Evolutionary conservation across 495 filamentous ascomycete species (phyloP).

Genomic region (Neurospora sp.): DNA sequence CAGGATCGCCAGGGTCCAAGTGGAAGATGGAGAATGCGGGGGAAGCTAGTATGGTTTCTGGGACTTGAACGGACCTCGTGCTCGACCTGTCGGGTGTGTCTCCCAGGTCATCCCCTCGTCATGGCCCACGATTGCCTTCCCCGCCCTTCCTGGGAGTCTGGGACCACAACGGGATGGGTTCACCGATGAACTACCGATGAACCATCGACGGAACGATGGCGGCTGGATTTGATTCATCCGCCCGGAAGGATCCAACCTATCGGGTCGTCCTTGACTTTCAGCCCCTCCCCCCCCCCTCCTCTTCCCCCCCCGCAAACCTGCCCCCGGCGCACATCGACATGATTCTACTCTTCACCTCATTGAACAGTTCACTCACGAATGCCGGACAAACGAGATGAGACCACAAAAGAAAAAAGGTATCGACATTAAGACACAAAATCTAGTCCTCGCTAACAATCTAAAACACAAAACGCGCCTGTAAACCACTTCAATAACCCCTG

Average conservation of each 20-base stretch:
- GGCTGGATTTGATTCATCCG: not conserved
- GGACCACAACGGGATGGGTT: not conserved
- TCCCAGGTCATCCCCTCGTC: not conserved
- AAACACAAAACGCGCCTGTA: not conserved
- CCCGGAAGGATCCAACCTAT: not conserved
- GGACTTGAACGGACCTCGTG: not conserved
- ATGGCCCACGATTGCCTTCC: not conserved
- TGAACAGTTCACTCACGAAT: not conserved
- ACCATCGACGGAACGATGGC: not conserved
- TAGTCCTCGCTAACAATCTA: not conserved
- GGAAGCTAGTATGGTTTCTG: not conserved
- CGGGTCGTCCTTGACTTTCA: not conserved
- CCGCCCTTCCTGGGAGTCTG: not conserved
- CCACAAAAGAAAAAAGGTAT: not conserved
- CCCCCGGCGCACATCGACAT: not conserved
- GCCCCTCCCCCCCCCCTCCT: not conserved
- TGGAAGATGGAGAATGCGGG: conserved; percentile 1
- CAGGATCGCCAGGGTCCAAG: not conserved
- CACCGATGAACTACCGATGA: not conserved
- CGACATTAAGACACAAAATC: not conserved
- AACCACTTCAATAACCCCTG: not conserved
- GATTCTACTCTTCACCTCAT: not conserved
- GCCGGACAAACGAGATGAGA: not conserved
- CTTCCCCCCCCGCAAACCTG: too few relatives aligned
- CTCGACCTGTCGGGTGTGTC: not conserved